Evolutionary conservation across 2,329 filamentous ascomycete genomes (phyloP), one percentile per base, ranked within the genome.

Genomic region (Xylariaceae sp.): DNA sequence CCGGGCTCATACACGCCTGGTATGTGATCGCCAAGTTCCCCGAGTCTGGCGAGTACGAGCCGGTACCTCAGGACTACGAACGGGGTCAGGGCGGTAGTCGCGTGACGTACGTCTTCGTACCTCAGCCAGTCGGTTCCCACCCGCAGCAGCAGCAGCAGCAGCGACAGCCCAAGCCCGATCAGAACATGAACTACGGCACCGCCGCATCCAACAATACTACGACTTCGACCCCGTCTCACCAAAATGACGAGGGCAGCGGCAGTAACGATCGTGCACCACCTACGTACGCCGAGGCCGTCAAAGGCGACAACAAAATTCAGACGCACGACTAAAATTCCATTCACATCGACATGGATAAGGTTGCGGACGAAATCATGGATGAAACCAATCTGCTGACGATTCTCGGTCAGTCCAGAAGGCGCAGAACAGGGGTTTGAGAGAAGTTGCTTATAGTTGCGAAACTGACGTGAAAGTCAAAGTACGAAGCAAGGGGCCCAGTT

Each of bases 11-110:
- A 2, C 94, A 99, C 77, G 85, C 92, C 59, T 97, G 94, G 93
- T 99, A 97, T 81, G 96, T 97, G 74, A 97, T 99, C 74, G 84
- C 90, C 67, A 88, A 90, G 70, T 90, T 88, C 72, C 94, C 94
- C 53, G 93, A 97, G 33, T 80, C 86, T 53, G 82, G 82, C 72
- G 84, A 88, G 59, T 92, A 94, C 74, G 83, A 90, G 63, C 75
- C 78, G 44, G 71, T 89, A 33, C 74, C 82, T 4, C 83, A 58
- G 47, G 81, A 83, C 65, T 64, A 69, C 64, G 80, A 82, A 62
- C 75, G 77, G 63, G 77, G 81, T 62, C 39, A 42, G 27, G 50
- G 45, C 18, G 6, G 27, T 16, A 39, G 16, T 23, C 46, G 50
- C 56, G 85, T 93, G 50, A 88, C 86, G 32, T 93, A 94, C 73